phyloP scores from a whole-genome alignment of 352 stramenopile species.

The Pythium periplocum region DNA sequence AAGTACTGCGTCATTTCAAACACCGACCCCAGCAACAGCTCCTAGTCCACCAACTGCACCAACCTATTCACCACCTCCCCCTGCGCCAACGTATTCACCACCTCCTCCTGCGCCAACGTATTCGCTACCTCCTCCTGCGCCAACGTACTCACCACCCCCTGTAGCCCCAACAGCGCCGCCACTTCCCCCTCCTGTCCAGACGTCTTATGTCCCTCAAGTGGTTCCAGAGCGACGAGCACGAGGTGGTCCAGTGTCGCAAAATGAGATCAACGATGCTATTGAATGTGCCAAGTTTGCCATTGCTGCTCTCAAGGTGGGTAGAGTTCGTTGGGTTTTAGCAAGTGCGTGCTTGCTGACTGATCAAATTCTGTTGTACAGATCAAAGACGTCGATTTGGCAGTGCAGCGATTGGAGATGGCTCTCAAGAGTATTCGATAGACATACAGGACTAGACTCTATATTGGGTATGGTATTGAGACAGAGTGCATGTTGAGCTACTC shows the following conservation, averaged over 20 bases:
- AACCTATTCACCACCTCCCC: no score
- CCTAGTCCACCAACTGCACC: no score
- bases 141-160: conserved; percentile 4
- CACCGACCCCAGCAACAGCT: no score
- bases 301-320: conserved; percentile 66
- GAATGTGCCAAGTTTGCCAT: conserved; percentile 81
- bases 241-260: conserved; percentile 45
- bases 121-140: conserved; percentile 4
- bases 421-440: conserved; percentile 54
- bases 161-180: conserved; percentile 2
- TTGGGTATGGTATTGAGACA: no score
- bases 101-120: conserved; percentile 18
- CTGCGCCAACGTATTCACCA: conserved; percentile 3
- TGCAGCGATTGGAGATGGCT: conserved; percentile 73
- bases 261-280: conserved; percentile 77
- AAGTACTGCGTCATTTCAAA: no score
- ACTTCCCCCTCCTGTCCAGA: conserved; percentile 11
- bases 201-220: conserved; percentile 11
- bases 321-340: neutral
- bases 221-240: conserved; percentile 15
- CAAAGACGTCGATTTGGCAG: conserved; percentile 77
- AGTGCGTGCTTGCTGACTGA: no score
- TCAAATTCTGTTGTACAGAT: conserved; percentile 26
- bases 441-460: no score
- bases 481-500: conserved; percentile 7